A percentile compares a stretch with the other conserved stretches of the same genome.
phyloP scores from a whole-genome alignment of 345 rosid genomes.

The Eutrema heterophyllum region DNA sequence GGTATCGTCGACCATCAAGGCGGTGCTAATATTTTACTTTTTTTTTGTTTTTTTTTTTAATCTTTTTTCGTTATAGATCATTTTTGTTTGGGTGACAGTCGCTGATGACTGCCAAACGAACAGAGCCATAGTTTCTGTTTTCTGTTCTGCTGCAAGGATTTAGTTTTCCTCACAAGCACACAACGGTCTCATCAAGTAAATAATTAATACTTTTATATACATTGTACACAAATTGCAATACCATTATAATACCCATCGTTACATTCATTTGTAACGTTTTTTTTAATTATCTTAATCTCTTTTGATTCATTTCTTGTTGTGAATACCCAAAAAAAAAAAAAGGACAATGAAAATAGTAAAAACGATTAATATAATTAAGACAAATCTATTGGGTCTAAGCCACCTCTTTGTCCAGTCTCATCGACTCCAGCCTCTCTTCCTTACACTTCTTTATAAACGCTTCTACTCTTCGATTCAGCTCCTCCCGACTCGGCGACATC shows the following conservation, averaged over 20 bases:
- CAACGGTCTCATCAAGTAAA: background rate
- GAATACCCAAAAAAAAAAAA: background rate
- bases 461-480: conserved; percentile 73
- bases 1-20: too few species aligned
- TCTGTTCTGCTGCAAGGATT: background rate
- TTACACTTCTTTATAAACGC: conserved; percentile 73
- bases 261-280: background rate
- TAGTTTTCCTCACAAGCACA: background rate
- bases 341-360: background rate
- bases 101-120: too few species aligned
- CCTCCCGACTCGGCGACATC: conserved; percentile 61
- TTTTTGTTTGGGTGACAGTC: too few species aligned
- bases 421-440: conserved; percentile 60
- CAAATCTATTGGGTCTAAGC: background rate
- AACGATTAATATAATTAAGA: background rate
- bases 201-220: too few species aligned
- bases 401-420: conserved; percentile 48
- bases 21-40: too few species aligned
- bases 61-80: too few species aligned
- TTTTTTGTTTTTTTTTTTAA: too few species aligned
- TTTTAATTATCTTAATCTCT: background rate
- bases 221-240: background rate
- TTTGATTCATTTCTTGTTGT: background rate
- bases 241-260: background rate
- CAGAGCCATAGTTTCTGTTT: too few species aligned